Percentiles rank a stretch among this genome's conserved stretches.
These are phyloP conservation scores for Phytophthora brassicae DNA, from an alignment of 352 stramenopile genomes.

Conservation along the genomic window DNA sequence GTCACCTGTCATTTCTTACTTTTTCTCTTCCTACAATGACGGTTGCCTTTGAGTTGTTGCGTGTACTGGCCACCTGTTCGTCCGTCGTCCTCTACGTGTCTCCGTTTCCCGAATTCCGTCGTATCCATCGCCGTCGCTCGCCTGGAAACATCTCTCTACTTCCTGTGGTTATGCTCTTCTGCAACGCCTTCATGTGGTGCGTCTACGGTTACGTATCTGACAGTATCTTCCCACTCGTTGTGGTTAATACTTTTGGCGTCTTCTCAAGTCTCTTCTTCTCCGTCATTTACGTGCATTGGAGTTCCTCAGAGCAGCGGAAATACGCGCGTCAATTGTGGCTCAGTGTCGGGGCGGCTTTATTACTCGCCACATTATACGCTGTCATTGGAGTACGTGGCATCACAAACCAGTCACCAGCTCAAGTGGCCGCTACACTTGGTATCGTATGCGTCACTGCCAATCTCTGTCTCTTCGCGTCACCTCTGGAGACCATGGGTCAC, in stretches of 20 bases:
- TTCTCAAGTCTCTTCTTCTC: constrained; percentile 34
- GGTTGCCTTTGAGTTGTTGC: constrained; percentile 28
- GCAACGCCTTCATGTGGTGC: constrained; percentile 36
- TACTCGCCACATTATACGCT: constrained; percentile 21
- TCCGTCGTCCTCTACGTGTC: constrained; percentile 32
- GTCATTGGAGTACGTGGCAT: constrained; percentile 16
- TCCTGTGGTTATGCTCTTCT: constrained; percentile 35
- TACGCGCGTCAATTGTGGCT: constrained; percentile 20
- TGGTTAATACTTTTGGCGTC: constrained; percentile 32
- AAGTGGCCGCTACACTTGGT: constrained; percentile 22
- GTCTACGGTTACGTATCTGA: constrained; percentile 34
- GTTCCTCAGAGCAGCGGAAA: constrained; percentile 6
- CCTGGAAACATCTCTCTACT: constrained; percentile 26
- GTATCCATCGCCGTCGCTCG: constrained; percentile 20
- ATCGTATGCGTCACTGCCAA: constrained; percentile 30
- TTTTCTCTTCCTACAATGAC: constrained; percentile 6
- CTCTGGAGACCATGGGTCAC: constrained; percentile 29
- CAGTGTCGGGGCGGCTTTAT: constrained; percentile 6
- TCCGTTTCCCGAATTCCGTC: constrained; percentile 28
- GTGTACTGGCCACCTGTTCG: constrained; percentile 26
- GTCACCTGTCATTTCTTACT: not conserved
- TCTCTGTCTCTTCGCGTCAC: constrained; percentile 32
- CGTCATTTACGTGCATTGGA: constrained; percentile 31
- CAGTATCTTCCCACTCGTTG: constrained; percentile 36
- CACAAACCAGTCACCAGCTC: constrained; percentile 20